Percentiles rank a stretch among this genome's conserved stretches.
Conservation (phyloP, 805 yeast genomes). For the Candida montana region DNA sequence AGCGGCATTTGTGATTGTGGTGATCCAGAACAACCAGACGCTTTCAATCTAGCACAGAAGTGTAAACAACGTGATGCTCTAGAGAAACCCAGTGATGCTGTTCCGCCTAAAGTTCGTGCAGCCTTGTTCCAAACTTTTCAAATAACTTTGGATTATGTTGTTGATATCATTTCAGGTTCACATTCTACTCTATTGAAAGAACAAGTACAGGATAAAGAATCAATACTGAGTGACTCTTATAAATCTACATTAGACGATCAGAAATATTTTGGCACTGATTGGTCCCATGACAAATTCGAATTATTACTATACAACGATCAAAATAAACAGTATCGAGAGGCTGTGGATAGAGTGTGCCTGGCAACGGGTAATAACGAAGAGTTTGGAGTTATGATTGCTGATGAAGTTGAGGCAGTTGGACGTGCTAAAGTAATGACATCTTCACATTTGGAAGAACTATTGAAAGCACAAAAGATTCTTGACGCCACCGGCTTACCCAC, state of each 20-base stretch:
- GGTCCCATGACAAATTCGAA: conserved; percentile 41
- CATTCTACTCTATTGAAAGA: conserved; percentile 22
- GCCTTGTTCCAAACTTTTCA: conserved; percentile 40
- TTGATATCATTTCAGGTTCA: conserved; percentile 51
- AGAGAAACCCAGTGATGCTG: conserved; percentile 19
- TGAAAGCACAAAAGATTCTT: conserved; percentile 50
- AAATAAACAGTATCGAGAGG: conserved; percentile 68
- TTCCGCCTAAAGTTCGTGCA: conserved; percentile 40
- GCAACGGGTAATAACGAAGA: conserved; percentile 60
- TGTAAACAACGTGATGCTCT: conserved; percentile 40
- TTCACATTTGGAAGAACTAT: conserved; percentile 40
- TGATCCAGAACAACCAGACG: conserved; percentile 78
- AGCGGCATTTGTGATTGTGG: conserved; percentile 73
- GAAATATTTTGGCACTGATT: conserved; percentile 41
- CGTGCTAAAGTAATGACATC: conserved; percentile 65
- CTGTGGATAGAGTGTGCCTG: conserved; percentile 54
- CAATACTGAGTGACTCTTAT: conserved; percentile 31
- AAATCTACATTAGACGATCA: conserved; percentile 28
- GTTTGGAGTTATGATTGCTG: conserved; percentile 70
- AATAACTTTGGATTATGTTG: conserved; percentile 48
- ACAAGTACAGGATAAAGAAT: conserved; percentile 21
- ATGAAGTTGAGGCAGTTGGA: conserved; percentile 57
- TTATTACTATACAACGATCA: conserved; percentile 75
- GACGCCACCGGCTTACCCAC: conserved; percentile 61
- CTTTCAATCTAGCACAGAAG: conserved; percentile 27